These are phyloP conservation scores for Umbilicaria muhlenbergii DNA, from an alignment of 495 filamentous ascomycete species.

Conservation along the genomic window DNA sequence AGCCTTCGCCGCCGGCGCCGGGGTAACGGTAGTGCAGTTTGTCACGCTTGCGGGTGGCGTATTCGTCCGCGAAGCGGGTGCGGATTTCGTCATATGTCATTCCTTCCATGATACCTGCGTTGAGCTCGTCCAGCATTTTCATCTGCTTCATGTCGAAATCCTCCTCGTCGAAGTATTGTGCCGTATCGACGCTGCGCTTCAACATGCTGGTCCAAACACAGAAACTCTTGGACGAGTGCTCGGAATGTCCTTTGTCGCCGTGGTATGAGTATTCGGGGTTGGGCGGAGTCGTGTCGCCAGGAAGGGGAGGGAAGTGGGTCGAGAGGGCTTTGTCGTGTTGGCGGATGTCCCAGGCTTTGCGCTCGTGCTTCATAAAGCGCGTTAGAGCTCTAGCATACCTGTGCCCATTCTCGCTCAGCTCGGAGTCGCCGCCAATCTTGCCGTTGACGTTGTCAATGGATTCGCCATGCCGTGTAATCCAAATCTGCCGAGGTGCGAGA, in stretches of 20 bases:
- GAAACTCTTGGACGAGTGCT: conserved; percentile 64
- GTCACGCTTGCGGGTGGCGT: conserved; percentile 51
- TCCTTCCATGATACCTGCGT: conserved; percentile 83
- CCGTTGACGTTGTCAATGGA: conserved; percentile 64
- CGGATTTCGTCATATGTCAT: conserved; percentile 87
- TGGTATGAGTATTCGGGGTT: conserved; percentile 61
- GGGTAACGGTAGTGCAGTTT: conserved; percentile 91
- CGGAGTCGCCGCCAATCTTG: conserved; percentile 74
- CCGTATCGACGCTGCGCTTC: conserved; percentile 68
- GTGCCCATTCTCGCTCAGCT: conserved; percentile 58
- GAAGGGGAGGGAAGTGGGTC: conserved; percentile 62
- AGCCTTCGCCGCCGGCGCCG: conserved; percentile 87
- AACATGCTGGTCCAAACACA: conserved; percentile 99
- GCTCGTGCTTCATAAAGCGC: conserved; percentile 60
- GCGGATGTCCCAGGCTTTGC: conserved; percentile 57
- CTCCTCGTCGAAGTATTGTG: conserved; percentile 84
- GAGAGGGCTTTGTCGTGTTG: conserved; percentile 57
- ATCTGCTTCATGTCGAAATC: conserved; percentile 95
- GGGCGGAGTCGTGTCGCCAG: conserved; percentile 84
- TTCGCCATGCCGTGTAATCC: conserved; percentile 91
- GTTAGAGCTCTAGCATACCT: conserved; percentile 58
- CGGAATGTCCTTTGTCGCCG: conserved; percentile 25
- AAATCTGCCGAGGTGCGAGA: conserved; percentile 84
- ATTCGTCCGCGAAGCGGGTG: conserved; percentile 59
- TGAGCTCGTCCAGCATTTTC: conserved; percentile 95